phyloP scores from a whole-genome alignment of 2,329 filamentous ascomycete species.

The Claviceps africana region DNA sequence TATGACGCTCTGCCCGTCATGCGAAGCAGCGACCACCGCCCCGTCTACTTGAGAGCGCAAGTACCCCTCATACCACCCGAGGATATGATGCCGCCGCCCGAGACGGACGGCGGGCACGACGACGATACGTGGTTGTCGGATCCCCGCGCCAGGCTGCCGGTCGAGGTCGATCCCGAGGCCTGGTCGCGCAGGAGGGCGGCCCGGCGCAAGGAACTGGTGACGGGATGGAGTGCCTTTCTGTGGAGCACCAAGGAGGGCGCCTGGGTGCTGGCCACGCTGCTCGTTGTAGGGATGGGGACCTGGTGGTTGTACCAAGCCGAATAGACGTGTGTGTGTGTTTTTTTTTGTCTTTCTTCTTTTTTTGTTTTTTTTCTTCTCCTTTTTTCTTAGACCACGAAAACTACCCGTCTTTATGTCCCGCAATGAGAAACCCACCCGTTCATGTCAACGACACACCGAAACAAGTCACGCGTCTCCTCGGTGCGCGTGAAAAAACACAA shows the following conservation, averaged over 20 bases:
- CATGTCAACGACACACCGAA: no score
- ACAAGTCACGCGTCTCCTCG: no score
- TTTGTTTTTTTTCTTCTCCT: no score
- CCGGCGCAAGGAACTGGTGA: constrained; percentile 30
- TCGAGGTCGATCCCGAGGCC: constrained; percentile 39
- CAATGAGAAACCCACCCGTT: no score
- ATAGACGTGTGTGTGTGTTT: neutral
- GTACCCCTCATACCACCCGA: constrained; percentile 44
- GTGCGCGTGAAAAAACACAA: no score
- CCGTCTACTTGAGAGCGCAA: constrained; percentile 58
- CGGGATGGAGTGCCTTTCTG: constrained; percentile 41
- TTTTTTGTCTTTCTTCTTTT: no score
- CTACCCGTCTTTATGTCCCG: no score
- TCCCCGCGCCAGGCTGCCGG: constrained; percentile 31
- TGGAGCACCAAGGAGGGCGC: constrained; percentile 40
- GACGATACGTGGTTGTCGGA: constrained; percentile 14
- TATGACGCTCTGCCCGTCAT: constrained; percentile 71
- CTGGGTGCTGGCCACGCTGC: constrained; percentile 27
- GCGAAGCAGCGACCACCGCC: constrained; percentile 73
- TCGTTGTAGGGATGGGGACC: constrained; percentile 26
- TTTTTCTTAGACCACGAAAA: no score
- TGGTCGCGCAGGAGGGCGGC: constrained; percentile 37
- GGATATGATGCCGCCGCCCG: constrained; percentile 22
- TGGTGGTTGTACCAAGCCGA: constrained; percentile 28
- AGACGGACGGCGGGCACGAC: neutral